Conservation (phyloP, 345 rosid species). For the Salix viminalis region DNA sequence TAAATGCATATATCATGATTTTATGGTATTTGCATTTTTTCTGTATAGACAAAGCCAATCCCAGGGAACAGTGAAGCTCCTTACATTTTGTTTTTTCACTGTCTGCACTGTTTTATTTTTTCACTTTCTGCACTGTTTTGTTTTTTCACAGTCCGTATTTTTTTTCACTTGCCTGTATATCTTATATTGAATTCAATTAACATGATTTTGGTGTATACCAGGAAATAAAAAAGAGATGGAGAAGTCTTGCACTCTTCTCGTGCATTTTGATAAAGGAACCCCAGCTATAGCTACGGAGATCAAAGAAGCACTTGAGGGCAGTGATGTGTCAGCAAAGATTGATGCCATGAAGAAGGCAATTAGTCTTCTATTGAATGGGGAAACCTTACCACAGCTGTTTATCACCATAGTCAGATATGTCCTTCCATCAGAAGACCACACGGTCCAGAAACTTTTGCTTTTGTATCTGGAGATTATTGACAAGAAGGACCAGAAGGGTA, state of each 20-base stretch:
- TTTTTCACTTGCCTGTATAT: neutral
- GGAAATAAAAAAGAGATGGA: constrained; percentile 47
- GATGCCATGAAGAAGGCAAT: constrained; percentile 89
- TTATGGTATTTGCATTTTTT: neutral
- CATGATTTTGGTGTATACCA: constrained; percentile 4
- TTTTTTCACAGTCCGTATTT: neutral
- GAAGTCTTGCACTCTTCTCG: constrained; percentile 75
- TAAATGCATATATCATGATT: neutral
- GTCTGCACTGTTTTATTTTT: neutral
- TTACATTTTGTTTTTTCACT: neutral
- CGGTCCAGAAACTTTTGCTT: constrained; percentile 79
- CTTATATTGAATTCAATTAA: neutral
- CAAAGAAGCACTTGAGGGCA: constrained; percentile 93
- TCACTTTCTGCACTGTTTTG: neutral
- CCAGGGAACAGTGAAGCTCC: too few relatives aligned
- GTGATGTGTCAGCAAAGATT: constrained; percentile 53
- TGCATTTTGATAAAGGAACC: constrained; percentile 81
- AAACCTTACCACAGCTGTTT: constrained; percentile 87
- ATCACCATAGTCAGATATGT: constrained; percentile 92
- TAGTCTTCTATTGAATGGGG: constrained; percentile 87
- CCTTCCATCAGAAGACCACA: constrained; percentile 89
- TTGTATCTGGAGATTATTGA: constrained; percentile 86
- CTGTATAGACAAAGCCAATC: neutral
- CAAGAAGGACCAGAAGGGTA: constrained; percentile 72
- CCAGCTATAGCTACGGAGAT: constrained; percentile 84